Percentiles rank a stretch among this genome's conserved stretches.
These are phyloP conservation scores for Psidium friedrichsthalianum DNA, from an alignment of 345 rosid species.

Conservation along the genomic window DNA sequence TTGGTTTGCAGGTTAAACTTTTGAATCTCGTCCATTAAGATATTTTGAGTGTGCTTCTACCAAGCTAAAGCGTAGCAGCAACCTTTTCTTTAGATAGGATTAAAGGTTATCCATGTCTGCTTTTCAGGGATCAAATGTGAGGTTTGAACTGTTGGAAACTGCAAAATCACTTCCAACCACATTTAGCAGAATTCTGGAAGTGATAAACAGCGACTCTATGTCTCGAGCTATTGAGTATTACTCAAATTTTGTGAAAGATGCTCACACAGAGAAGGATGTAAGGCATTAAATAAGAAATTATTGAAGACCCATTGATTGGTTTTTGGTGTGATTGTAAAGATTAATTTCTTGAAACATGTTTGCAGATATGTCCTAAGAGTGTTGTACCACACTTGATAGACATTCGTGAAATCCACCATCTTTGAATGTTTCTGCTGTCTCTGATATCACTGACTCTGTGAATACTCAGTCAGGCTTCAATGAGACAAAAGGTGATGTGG, in stretches of 20 bases:
- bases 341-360: neutral
- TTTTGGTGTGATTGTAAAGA: neutral
- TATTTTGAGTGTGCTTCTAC: neutral
- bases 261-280: constrained; percentile 85
- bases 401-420: constrained; percentile 70
- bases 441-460: constrained; percentile 36
- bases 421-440: constrained; percentile 43
- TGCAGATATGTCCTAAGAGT: constrained; percentile 46
- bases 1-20: constrained; percentile 72
- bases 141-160: constrained; percentile 83
- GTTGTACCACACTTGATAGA: constrained; percentile 56
- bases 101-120: neutral
- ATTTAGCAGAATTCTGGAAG: constrained; percentile 64
- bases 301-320: neutral
- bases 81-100: neutral
- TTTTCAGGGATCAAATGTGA: constrained; percentile 78
- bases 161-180: constrained; percentile 81
- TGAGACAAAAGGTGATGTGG: constrained; percentile 33
- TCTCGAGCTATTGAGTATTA: constrained; percentile 69
- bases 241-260: constrained; percentile 69
- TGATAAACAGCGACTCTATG: constrained; percentile 56
- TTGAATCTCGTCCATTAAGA: neutral
- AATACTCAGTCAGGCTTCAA: constrained; percentile 23
- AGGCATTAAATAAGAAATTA: constrained; percentile 9
- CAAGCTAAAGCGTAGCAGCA: neutral